Base-by-base conservation (phyloP, 2,329 filamentous ascomycete species). In the Cytospora piceae region DNA sequence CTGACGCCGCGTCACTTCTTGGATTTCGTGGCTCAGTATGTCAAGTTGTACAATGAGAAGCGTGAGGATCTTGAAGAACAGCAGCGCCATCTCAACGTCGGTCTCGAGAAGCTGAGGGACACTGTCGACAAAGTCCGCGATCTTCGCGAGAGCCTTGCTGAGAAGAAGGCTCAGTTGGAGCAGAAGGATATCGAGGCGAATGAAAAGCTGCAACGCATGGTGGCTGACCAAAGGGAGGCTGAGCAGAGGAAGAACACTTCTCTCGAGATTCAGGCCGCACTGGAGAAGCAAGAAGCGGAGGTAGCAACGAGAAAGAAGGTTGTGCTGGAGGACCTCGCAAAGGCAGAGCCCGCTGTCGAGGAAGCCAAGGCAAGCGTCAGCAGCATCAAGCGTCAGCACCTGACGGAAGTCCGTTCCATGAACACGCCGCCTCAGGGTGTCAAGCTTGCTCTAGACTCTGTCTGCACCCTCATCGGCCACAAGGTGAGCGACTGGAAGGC, bases 331-430 rank as follows among this genome's bases (percentile, higher is more conserved):
- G 95, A 99, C 80, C 83, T 99, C 66, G 94, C 93, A 34, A 90
- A 88, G 74, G 95, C 95, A 17, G 94, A 98, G 75, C 95, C 95
- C 11, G 95, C 95, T 58, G 95, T 99, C 63, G 81, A 91, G 68
- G 93, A 96, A 77, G 95, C 95, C 58, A 92, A 95, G 81, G 92
- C 93, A 76, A 97, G 94, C 79, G 96, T 99, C 77, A 95, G 92
- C 81, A 97, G 96, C 82, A 99, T 99, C 82, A 99, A 98, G 83
- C 89, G 91, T 75, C 93, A 97, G 76, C 95, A 99, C 77, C 84
- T 99, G 70, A 97, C 94, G 15, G 95, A 99, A 87, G 94, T 99
- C 59, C 89, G 95, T 75, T 97, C 94, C 70, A 98, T 99, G 95
- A 88, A 89, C 70, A 96, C 93, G 73, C 95, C 95, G 8, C 95